A percentile compares a stretch with the other conserved stretches of the same genome.
These are phyloP conservation scores for Suillus weaverae DNA, from an alignment of 768 basidiomycete species.

Conservation along the genomic window DNA sequence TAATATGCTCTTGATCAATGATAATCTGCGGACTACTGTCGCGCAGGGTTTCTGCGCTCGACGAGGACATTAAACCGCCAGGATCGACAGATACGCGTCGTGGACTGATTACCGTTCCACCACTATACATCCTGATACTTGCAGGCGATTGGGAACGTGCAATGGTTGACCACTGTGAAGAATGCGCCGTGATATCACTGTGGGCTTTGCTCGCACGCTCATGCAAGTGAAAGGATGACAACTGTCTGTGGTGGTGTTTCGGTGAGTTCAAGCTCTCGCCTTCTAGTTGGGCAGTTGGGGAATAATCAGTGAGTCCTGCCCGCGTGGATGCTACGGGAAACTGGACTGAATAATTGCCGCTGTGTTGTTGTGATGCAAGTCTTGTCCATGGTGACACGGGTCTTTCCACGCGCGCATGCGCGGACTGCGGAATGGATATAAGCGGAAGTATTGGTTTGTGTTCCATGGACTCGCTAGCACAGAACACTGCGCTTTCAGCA, in stretches of 20 bases:
- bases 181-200: conserved; percentile 31
- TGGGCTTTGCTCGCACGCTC: conserved; percentile 21
- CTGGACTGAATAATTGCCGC: not conserved
- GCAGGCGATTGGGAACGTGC: conserved; percentile 16
- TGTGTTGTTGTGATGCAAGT: conserved; percentile 12
- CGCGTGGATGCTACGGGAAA: conserved; percentile 12
- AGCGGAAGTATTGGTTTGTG: conserved; percentile 32
- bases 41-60: conserved; percentile 3
- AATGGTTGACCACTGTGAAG: conserved; percentile 33
- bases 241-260: conserved; percentile 14
- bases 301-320: conserved; percentile 6
- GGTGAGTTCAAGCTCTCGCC: conserved; percentile 7
- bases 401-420: conserved; percentile 11
- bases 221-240: conserved; percentile 17
- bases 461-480: conserved; percentile 26
- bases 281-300: not conserved
- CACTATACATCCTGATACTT: conserved; percentile 28
- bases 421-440: conserved; percentile 17
- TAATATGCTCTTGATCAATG: conserved; percentile 26
- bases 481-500: conserved; percentile 5
- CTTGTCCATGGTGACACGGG: conserved; percentile 26
- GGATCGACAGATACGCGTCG: not conserved
- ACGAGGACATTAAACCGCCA: conserved; percentile 1
- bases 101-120: conserved; percentile 9
- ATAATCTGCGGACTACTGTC: not conserved